Evolutionary conservation across 306 rosid species (phyloP).

Genomic region (Cucurbita maxima): DNA sequence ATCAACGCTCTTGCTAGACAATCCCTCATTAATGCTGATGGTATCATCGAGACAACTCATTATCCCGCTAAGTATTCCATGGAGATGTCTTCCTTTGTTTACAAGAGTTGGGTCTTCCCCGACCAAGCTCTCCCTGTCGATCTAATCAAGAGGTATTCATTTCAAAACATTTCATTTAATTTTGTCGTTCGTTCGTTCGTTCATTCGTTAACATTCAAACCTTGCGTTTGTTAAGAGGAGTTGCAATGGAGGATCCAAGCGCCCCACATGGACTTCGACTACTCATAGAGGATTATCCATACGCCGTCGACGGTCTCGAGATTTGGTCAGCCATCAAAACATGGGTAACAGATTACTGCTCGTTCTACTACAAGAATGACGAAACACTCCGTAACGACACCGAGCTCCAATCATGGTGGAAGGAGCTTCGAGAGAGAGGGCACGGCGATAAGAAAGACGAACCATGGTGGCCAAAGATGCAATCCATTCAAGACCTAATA

Average conservation of each 20-base stretch:
- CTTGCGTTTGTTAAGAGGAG: slow-evolving; percentile 18
- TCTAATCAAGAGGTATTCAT: slow-evolving; percentile 25
- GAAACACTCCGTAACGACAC: slow-evolving; percentile 14
- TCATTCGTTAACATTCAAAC: background rate
- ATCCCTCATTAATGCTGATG: slow-evolving; percentile 28
- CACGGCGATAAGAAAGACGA: slow-evolving; percentile 46
- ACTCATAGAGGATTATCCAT: slow-evolving; percentile 48
- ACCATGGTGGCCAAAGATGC: slow-evolving; percentile 53
- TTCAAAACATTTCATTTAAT: background rate
- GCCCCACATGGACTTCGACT: slow-evolving; percentile 27
- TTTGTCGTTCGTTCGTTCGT: no score
- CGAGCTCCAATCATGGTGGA: slow-evolving; percentile 55
- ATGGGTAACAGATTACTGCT: slow-evolving; percentile 45
- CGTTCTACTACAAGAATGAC: slow-evolving; percentile 32
- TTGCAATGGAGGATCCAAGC: slow-evolving; percentile 24
- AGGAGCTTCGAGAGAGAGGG: slow-evolving; percentile 35
- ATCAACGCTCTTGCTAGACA: slow-evolving; percentile 34
- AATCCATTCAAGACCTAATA: slow-evolving; percentile 19
- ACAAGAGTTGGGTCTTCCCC: slow-evolving; percentile 27
- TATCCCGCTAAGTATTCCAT: slow-evolving; percentile 26
- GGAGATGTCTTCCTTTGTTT: slow-evolving; percentile 29
- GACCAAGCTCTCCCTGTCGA: slow-evolving; percentile 35
- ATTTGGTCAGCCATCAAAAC: slow-evolving; percentile 42
- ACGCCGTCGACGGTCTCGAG: slow-evolving; percentile 48
- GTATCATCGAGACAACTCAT: slow-evolving; percentile 27